A percentile compares a stretch with the other conserved stretches of the same genome.
These are phyloP conservation scores for Chlamydomonas applanata DNA, from an alignment of 139 green algal genomes.

Conservation along the genomic window DNA sequence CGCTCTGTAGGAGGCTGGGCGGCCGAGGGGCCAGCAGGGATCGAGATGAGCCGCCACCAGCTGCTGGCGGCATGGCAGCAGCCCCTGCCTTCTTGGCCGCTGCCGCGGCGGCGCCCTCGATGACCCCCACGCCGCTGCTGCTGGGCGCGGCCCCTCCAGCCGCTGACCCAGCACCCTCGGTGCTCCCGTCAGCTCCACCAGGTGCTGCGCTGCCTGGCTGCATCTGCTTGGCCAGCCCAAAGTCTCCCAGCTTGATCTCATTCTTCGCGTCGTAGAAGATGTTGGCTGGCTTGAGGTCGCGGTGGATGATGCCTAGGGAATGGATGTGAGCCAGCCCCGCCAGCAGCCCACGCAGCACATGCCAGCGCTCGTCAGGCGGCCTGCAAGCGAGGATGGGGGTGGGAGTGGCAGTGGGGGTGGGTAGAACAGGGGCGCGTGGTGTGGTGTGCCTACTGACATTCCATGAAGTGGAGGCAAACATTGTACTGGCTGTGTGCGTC, in stretches of 20 bases:
- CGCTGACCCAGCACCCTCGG: no score
- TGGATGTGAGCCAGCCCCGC: conserved; percentile 1
- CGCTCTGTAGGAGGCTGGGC: conserved; percentile 19
- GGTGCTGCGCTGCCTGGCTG: not conserved
- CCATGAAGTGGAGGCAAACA: no score
- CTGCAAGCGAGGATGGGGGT: no score
- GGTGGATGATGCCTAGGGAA: conserved; percentile 6
- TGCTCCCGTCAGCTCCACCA: not conserved
- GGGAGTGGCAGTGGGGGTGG: no score
- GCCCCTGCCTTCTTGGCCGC: not conserved
- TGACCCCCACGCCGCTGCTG: not conserved
- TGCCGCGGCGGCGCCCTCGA: not conserved
- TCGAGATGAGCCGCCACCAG: not conserved
- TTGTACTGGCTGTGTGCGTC: no score
- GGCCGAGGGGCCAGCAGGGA: not conserved
- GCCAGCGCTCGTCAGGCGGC: not conserved
- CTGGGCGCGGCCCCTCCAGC: no score
- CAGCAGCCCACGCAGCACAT: conserved; percentile 4
- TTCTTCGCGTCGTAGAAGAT: conserved; percentile 6
- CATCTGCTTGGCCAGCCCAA: conserved; percentile 12
- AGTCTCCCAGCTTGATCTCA: conserved; percentile 11
- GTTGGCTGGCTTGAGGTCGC: conserved; percentile 3
- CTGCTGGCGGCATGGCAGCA: not conserved
- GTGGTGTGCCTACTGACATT: no score
- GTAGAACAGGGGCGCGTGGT: no score